These are phyloP conservation scores for Streptanthus diversifolius DNA, from an alignment of 345 rosid genomes.

Conservation along the genomic window DNA sequence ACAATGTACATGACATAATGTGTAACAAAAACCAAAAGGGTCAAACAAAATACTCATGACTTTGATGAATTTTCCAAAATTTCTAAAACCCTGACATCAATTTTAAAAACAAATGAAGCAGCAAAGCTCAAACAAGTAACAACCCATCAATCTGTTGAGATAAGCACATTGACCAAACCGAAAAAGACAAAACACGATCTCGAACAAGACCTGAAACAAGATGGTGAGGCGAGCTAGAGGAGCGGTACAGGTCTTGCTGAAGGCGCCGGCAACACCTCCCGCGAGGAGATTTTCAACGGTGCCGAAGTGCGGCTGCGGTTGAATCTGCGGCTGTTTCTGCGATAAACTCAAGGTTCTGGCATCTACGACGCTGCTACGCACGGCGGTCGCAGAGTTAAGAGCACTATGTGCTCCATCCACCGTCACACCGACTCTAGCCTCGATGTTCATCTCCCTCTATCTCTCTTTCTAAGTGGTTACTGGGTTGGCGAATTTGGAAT, in stretches of 20 bases:
- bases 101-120: background rate
- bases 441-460: slow-evolving; percentile 41
- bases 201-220: slow-evolving; percentile 66
- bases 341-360: slow-evolving; percentile 13
- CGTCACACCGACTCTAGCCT: slow-evolving; percentile 77
- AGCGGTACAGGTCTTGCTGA: slow-evolving; percentile 96
- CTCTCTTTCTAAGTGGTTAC: background rate
- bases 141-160: background rate
- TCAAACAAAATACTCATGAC: background rate
- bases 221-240: slow-evolving; percentile 97
- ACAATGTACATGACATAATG: background rate
- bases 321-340: slow-evolving; percentile 33
- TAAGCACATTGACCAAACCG: background rate
- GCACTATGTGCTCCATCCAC: slow-evolving; percentile 70
- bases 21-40: background rate
- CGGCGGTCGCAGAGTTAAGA: slow-evolving; percentile 54
- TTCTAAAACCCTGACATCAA: background rate
- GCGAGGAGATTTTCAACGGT: slow-evolving; percentile 60
- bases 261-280: slow-evolving; percentile 94
- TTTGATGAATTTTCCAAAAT: background rate
- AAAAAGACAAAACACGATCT: background rate
- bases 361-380: slow-evolving; percentile 53
- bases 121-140: background rate
- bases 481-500: background rate
- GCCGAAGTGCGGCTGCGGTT: slow-evolving; percentile 47